Evolutionary conservation across 345 rosid species (phyloP).

Genomic region (Streptanthus diversifolius): DNA sequence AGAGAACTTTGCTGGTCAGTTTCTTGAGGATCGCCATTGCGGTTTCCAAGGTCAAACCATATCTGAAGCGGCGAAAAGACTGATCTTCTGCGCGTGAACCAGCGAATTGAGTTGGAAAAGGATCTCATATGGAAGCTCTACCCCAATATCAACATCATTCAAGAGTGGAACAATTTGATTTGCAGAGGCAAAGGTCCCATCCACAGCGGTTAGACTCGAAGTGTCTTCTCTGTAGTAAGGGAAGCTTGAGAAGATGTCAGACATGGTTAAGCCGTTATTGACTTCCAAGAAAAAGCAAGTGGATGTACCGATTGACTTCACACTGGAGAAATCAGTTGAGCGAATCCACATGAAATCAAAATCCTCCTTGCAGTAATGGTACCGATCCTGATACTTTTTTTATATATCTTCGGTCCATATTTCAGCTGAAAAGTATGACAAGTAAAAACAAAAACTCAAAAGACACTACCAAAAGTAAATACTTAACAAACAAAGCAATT

Average conservation of each 20-base stretch:
- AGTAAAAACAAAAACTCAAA: neutral
- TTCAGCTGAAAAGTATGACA: conserved; percentile 48
- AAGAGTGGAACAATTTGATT: conserved; percentile 63
- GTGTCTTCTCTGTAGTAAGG: conserved; percentile 51
- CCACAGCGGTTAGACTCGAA: conserved; percentile 38
- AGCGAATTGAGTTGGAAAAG: conserved; percentile 77
- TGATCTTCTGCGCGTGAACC: conserved; percentile 72
- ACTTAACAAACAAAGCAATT: neutral
- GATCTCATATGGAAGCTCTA: conserved; percentile 59
- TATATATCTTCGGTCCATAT: conserved; percentile 64
- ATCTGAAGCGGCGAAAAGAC: conserved; percentile 50
- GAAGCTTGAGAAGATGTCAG: conserved; percentile 47
- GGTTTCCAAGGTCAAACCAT: conserved; percentile 39
- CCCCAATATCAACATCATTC: conserved; percentile 32
- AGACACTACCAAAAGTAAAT: neutral
- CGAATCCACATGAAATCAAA: conserved; percentile 84
- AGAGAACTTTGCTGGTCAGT: conserved; percentile 54
- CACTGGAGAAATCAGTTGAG: conserved; percentile 63
- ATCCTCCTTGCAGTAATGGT: conserved; percentile 75
- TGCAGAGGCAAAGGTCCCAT: conserved; percentile 45
- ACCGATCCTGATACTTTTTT: conserved; percentile 68
- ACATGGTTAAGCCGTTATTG: conserved; percentile 34
- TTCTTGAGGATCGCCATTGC: conserved; percentile 59
- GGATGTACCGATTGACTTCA: conserved; percentile 65
- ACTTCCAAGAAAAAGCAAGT: conserved; percentile 64